A percentile compares a stretch with the other conserved stretches of the same genome.
Evolutionary conservation across 176 grass and related monocot species (phyloP).

Genomic region (Cenchrus purpureus): DNA sequence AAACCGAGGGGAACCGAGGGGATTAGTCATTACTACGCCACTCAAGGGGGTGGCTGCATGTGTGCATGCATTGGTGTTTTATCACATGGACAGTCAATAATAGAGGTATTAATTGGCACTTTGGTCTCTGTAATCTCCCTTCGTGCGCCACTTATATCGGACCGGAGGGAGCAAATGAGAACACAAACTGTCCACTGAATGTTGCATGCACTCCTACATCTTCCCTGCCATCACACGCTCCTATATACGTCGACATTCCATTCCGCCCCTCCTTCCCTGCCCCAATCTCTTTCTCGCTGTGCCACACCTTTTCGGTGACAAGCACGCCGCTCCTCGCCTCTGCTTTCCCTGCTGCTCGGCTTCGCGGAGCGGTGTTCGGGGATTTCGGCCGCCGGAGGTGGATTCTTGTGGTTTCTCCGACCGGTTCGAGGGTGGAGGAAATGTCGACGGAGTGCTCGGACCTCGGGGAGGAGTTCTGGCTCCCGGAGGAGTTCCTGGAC

Average conservation of each 20-base stretch:
- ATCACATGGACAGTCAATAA: too few species aligned
- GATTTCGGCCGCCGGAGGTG: background rate
- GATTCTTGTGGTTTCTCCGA: background rate
- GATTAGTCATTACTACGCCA: too few species aligned
- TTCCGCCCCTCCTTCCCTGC: background rate
- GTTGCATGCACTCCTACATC: too few species aligned
- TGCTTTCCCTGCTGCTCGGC: background rate
- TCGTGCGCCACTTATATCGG: too few species aligned
- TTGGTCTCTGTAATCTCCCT: too few species aligned
- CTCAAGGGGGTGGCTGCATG: too few species aligned
- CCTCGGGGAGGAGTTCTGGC: slow-evolving; percentile 56
- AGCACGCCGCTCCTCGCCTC: background rate
- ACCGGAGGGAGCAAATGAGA: too few species aligned
- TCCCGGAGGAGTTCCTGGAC: slow-evolving; percentile 72
- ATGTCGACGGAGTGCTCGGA: slow-evolving; percentile 59
- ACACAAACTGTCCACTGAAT: too few species aligned
- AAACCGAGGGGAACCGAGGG: too few species aligned
- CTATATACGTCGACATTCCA: slow-evolving; percentile 37
- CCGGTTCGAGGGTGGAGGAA: background rate
- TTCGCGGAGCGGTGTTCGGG: background rate
- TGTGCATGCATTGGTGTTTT: too few species aligned
- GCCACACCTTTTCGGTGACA: slow-evolving; percentile 36
- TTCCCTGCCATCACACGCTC: too few species aligned
- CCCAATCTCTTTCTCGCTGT: slow-evolving; percentile 24
- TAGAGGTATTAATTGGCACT: too few species aligned